Percentiles rank a stretch among this genome's conserved stretches.
Conservation (phyloP, 129 eudicot species). For the Artemisia annua region DNA sequence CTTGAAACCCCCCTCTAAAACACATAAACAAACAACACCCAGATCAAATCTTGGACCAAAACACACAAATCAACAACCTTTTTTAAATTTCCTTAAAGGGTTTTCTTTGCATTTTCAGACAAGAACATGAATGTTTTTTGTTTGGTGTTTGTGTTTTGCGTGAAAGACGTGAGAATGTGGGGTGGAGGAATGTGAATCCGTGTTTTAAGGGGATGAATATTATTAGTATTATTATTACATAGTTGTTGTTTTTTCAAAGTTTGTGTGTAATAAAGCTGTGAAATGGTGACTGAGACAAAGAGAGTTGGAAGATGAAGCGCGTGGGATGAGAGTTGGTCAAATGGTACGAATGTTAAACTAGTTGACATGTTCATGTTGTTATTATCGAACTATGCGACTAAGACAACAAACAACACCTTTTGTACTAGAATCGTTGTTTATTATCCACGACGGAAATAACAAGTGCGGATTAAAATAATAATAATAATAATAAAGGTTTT, state of each 20-base stretch:
- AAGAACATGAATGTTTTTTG: too few relatives aligned
- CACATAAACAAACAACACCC: constrained; percentile 34
- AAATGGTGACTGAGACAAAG: constrained; percentile 10
- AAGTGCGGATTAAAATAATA: too few relatives aligned
- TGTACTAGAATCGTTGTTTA: too few relatives aligned
- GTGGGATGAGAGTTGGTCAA: constrained; percentile 7
- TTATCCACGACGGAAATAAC: too few relatives aligned
- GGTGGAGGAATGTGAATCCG: constrained; percentile 35
- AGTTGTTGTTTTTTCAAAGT: not conserved
- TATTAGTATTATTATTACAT: not conserved
- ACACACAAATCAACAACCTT: constrained; percentile 26
- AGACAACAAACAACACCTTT: constrained; percentile 34
- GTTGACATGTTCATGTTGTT: not conserved
- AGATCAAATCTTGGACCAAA: constrained; percentile 31
- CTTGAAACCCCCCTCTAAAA: constrained; percentile 23
- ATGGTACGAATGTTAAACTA: not conserved
- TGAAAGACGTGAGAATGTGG: constrained; percentile 49
- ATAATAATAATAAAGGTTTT: too few relatives aligned
- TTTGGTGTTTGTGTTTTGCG: too few relatives aligned
- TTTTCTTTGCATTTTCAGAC: not conserved
- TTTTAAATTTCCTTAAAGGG: not conserved
- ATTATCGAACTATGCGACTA: constrained; percentile 9
- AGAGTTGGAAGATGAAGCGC: constrained; percentile 18
- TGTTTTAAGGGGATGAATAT: constrained; percentile 35
- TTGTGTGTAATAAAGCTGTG: constrained; percentile 18